Base-by-base conservation (phyloP, 2,329 filamentous ascomycete genomes). In the Pyrenochaeta sp. region DNA sequence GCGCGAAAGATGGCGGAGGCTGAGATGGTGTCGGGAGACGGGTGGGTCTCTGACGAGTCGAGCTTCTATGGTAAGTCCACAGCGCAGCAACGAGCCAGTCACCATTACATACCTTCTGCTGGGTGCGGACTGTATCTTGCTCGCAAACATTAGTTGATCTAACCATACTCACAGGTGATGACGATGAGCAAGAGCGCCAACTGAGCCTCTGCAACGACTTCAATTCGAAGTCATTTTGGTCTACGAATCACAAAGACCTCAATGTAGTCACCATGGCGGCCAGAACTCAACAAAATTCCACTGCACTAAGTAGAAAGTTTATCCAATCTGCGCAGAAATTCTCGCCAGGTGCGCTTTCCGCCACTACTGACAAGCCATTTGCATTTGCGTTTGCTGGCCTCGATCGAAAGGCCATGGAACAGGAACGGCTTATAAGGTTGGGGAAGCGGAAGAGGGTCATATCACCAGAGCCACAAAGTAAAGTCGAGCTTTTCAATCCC, bases 401-500 rank as follows among this genome's bases (percentile, higher is more conserved):
- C 22, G 52, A 64, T 10, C 56, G 60, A 44, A 59, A 62, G 55
- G 45, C 43, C 2, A 65, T 65, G 54, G 66, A 62, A 48, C 54
- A 61, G 24, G 64, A 61, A 28, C 58, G 59, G 34, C 47, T 63
- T 2, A 50, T 49, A 24, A 60, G 48, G 42, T 32, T 52, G 27
- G 52, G 49, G 40, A 65, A 67, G 30, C 59, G 63, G 27, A 62
- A 62, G 48, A 51, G 58, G 32, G 57, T 54, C 8, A 15, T 43
- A 22, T 59, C 59, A n/a, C 58, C 59, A 44, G 47, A 54, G 19
- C n/a, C 44, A 34, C 24, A 25, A n/a, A 48, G 60, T n/a, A 54
- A 45, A 22, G 44, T 53, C 6, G 56, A 67, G 25, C 56, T 72
- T 2, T 62, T 67, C 76, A 91, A 91, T 69, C 83, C 83, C 1